phyloP scores from a whole-genome alignment of 176 grass and related monocot genomes.

The Hordeum marinum region DNA sequence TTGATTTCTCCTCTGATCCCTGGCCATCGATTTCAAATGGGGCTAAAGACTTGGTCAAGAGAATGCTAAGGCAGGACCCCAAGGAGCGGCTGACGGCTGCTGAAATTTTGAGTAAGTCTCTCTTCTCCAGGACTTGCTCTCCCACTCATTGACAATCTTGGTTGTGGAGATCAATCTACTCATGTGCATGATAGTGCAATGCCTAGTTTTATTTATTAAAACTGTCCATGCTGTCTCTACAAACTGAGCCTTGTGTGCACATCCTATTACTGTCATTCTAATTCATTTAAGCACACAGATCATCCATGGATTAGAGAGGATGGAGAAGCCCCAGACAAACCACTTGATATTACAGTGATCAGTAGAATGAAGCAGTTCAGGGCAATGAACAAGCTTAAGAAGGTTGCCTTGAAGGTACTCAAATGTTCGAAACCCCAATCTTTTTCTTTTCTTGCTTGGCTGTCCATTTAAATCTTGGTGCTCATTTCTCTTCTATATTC shows the following conservation, averaged over 20 bases:
- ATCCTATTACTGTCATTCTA: slow-evolving; percentile 12
- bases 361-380: slow-evolving; percentile 97
- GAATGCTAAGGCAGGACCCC: slow-evolving; percentile 77
- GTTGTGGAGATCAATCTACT: not conserved
- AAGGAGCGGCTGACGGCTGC: slow-evolving; percentile 78
- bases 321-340: slow-evolving; percentile 85
- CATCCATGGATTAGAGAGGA: slow-evolving; percentile 93
- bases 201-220: not conserved
- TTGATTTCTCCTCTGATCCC: slow-evolving; percentile 84
- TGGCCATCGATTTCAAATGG: slow-evolving; percentile 74
- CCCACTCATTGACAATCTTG: not conserved
- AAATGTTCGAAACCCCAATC: not conserved
- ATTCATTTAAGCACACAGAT: slow-evolving; percentile 47
- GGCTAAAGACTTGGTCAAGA: slow-evolving; percentile 83
- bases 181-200: not conserved
- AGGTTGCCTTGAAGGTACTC: slow-evolving; percentile 84
- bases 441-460: not conserved
- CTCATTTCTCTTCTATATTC: slow-evolving; percentile 11
- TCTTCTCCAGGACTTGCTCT: not conserved
- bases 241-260: not conserved
- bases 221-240: not conserved
- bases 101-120: slow-evolving; percentile 70
- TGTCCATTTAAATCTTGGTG: not conserved
- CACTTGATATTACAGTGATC: slow-evolving; percentile 81
- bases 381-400: slow-evolving; percentile 99